Evolutionary conservation across 2,329 filamentous ascomycete genomes (phyloP).

Genomic region (Xenoacremonium recifei): DNA sequence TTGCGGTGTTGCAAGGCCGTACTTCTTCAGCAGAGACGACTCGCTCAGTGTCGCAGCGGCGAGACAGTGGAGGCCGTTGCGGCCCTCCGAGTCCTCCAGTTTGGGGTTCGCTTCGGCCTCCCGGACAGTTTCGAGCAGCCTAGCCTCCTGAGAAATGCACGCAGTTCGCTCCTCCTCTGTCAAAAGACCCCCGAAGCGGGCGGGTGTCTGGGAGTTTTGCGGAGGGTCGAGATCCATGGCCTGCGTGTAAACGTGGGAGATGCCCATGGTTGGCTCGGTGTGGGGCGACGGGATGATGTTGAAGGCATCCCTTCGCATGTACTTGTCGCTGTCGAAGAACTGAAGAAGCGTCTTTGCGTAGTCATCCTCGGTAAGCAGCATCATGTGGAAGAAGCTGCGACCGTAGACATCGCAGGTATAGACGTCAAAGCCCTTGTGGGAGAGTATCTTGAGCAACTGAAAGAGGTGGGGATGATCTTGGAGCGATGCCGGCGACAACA

Average conservation of each 20-base stretch:
- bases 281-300: conserved; percentile 27
- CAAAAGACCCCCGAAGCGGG: conserved; percentile 1
- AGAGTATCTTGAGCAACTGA: conserved; percentile 24
- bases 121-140: conserved; percentile 20
- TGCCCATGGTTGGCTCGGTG: conserved; percentile 5
- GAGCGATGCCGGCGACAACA: conserved; percentile 38
- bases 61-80: conserved; percentile 59
- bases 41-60: conserved; percentile 49
- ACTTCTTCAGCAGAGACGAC: conserved; percentile 35
- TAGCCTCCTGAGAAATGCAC: conserved; percentile 15
- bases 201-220: background rate
- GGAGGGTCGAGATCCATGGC: conserved; percentile 26
- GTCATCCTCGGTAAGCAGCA: conserved; percentile 32
- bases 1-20: conserved; percentile 13
- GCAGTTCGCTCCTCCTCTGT: conserved; percentile 5
- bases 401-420: conserved; percentile 47
- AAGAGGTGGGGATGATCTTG: conserved; percentile 23
- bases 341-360: conserved; percentile 27
- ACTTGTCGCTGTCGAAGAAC: conserved; percentile 28
- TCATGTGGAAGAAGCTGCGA: conserved; percentile 50
- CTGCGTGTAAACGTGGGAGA: conserved; percentile 7
- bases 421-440: conserved; percentile 27
- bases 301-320: conserved; percentile 50
- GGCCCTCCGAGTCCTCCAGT: conserved; percentile 39
- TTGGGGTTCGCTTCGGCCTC: conserved; percentile 14